Evolutionary conservation across 2,329 filamentous ascomycete genomes (phyloP).

Genomic region (Colletotrichum kahawae): DNA sequence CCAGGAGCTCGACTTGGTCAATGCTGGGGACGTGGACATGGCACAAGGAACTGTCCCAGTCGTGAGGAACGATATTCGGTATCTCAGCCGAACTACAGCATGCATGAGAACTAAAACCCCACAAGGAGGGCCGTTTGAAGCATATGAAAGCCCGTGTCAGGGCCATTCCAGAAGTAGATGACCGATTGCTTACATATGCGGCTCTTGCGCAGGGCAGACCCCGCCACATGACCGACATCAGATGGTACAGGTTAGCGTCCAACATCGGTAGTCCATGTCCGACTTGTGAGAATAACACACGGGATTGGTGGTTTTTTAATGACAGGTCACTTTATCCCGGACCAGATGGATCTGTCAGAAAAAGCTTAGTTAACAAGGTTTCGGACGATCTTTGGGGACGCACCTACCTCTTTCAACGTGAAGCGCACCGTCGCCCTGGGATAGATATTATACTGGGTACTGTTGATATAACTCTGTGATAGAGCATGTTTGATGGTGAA

Average conservation of each 20-base stretch:
- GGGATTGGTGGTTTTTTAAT: background rate
- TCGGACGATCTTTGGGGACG: background rate
- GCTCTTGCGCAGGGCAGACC: background rate
- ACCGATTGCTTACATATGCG: background rate
- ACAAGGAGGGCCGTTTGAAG: background rate
- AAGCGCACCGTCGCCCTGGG: constrained; percentile 2
- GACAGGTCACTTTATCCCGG: background rate
- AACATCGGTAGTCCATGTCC: background rate
- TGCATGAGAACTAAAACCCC: background rate
- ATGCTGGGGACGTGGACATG: rapidly evolving
- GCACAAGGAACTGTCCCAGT: background rate
- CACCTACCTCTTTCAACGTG: background rate
- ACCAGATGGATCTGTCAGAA: background rate
- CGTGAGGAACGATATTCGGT: background rate
- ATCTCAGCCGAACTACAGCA: background rate
- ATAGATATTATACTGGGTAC: background rate
- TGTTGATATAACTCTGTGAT: background rate
- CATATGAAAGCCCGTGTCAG: background rate
- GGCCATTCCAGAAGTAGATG: background rate
- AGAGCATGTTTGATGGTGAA: background rate
- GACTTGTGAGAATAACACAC: rapidly evolving
- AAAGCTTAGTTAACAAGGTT: background rate
- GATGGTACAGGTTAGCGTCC: background rate
- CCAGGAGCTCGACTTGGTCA: background rate
- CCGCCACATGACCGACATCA: background rate